These are phyloP conservation scores for Serendipita indica DNA, from an alignment of 768 basidiomycete species.

Conservation along the genomic window DNA sequence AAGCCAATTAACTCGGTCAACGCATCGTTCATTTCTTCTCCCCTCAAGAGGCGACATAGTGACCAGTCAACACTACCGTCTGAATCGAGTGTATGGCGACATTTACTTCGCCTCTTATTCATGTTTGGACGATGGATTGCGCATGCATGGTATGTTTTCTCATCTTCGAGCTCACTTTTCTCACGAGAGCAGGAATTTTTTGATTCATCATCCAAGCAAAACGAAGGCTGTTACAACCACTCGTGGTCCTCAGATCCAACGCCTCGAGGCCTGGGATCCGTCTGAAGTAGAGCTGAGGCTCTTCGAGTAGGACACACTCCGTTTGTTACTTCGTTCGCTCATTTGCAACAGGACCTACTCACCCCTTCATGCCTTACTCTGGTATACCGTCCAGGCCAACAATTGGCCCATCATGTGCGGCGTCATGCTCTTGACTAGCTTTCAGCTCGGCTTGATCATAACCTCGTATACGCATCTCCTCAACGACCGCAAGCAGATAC, in stretches of 20 bases:
- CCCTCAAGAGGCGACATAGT: neutral
- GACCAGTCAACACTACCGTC: neutral
- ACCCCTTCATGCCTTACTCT: constrained; percentile 57
- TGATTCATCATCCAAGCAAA: constrained; percentile 21
- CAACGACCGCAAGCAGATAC: constrained; percentile 61
- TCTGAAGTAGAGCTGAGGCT: constrained; percentile 53
- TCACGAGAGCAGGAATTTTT: constrained; percentile 52
- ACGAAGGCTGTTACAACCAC: constrained; percentile 23
- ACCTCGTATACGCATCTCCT: constrained; percentile 46
- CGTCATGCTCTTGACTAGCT: constrained; percentile 50
- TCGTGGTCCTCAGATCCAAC: constrained; percentile 43
- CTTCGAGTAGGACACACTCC: constrained; percentile 26
- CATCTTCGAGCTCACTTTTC: constrained; percentile 32
- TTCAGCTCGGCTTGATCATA: constrained; percentile 36
- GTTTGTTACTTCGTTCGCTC: neutral
- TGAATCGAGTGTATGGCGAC: neutral
- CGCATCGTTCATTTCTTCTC: constrained; percentile 6
- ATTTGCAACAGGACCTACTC: constrained; percentile 45
- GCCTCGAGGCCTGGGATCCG: constrained; percentile 66
- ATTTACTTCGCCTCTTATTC: constrained; percentile 9
- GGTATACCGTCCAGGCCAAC: constrained; percentile 51
- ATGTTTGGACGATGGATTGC: neutral
- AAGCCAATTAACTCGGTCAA: constrained; percentile 7
- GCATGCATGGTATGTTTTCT: constrained; percentile 14
- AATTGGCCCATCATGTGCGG: constrained; percentile 63